phyloP scores from a whole-genome alignment of 2,329 filamentous ascomycete species.

The Fusarium sp. region DNA sequence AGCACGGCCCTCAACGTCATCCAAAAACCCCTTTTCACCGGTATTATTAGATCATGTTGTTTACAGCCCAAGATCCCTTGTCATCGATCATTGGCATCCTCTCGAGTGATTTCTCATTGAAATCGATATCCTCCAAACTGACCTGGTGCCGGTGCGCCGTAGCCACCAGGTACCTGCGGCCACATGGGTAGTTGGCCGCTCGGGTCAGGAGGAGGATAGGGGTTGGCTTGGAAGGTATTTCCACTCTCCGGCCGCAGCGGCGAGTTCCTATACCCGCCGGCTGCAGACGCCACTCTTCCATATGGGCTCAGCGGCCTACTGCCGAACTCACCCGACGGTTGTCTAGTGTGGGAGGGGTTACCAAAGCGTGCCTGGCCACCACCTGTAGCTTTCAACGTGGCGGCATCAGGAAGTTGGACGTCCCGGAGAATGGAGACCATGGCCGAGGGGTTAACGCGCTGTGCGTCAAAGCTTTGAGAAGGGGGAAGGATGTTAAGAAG shows the following conservation, averaged over 20 bases:
- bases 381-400: slow-evolving; percentile 61
- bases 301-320: slow-evolving; percentile 61
- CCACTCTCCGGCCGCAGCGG: slow-evolving; percentile 59
- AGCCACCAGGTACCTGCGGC: slow-evolving; percentile 44
- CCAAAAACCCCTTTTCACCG: slow-evolving; percentile 24
- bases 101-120: slow-evolving; percentile 22
- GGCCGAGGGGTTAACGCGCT: slow-evolving; percentile 74
- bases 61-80: not conserved
- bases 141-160: slow-evolving; percentile 47
- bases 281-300: slow-evolving; percentile 52
- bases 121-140: slow-evolving; percentile 52
- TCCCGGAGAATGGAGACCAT: slow-evolving; percentile 79
- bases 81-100: not conserved
- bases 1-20: slow-evolving; percentile 26
- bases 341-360: slow-evolving; percentile 51
- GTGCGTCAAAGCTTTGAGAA: slow-evolving; percentile 75
- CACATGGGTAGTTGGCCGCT: slow-evolving; percentile 41
- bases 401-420: slow-evolving; percentile 71
- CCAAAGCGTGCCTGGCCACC: slow-evolving; percentile 49
- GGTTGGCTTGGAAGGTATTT: slow-evolving; percentile 40
- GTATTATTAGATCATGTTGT: slow-evolving; percentile 24
- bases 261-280: slow-evolving; percentile 61
- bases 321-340: slow-evolving; percentile 56
- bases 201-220: slow-evolving; percentile 46
- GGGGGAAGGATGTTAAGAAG: slow-evolving; percentile 78